Evolutionary conservation across 257 asterid species (phyloP).

Genomic region (Rehmannia glutinosa): DNA sequence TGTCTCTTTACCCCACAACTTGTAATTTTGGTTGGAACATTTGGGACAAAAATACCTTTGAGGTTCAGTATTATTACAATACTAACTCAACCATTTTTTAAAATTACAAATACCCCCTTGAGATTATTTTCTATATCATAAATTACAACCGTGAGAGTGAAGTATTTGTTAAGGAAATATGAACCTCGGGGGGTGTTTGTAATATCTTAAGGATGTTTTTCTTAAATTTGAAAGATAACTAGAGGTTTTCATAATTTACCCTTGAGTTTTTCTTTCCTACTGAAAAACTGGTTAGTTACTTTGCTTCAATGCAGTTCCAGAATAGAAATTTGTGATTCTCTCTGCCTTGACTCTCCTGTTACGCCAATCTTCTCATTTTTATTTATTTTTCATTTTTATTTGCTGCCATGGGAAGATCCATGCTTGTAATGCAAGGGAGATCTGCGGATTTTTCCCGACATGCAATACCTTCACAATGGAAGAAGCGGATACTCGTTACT

Average conservation of each 20-base stretch:
- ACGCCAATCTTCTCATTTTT: background rate
- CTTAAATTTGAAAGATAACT: too few species aligned
- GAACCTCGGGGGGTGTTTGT: too few species aligned
- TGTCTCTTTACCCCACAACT: background rate
- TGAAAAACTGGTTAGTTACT: background rate
- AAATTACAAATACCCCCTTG: too few species aligned
- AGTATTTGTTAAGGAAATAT: too few species aligned
- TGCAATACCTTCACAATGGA: conserved; percentile 56
- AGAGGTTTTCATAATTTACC: too few species aligned
- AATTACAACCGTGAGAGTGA: too few species aligned
- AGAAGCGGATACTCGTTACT: conserved; percentile 68
- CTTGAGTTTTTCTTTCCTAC: background rate
- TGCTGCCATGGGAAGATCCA: conserved; percentile 43
- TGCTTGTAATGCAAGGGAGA: conserved; percentile 70
- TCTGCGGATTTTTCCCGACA: conserved; percentile 60
- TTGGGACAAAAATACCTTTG: too few species aligned
- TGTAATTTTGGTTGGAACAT: background rate
- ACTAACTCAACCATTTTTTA: too few species aligned
- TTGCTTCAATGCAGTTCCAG: background rate
- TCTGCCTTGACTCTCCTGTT: background rate
- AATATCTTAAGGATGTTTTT: too few species aligned
- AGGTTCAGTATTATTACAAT: too few species aligned
- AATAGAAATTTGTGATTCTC: too few species aligned
- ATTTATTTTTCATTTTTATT: background rate
- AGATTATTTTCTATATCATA: too few species aligned